A percentile compares a stretch with the other conserved stretches of the same genome.
phyloP scores from a whole-genome alignment of 495 filamentous ascomycete genomes.

The Hypoxylon cercidicola region DNA sequence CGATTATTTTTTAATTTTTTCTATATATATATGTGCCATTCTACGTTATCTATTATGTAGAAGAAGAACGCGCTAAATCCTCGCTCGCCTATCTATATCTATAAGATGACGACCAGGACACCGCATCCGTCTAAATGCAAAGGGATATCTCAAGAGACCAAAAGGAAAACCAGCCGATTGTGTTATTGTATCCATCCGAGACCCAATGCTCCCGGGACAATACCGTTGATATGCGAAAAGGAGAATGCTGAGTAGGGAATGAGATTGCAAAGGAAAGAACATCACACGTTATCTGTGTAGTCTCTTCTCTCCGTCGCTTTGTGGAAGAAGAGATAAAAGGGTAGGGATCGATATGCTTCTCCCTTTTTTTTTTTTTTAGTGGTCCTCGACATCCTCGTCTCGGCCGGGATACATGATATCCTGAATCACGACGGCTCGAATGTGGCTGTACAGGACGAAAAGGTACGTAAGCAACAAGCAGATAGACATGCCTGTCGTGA shows the following conservation, averaged over 20 bases:
- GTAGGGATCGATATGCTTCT: constrained; percentile 7
- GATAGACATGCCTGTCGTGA: constrained; percentile 64
- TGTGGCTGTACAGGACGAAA: constrained; percentile 64
- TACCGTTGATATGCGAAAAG: constrained; percentile 26
- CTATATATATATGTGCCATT: constrained; percentile 14
- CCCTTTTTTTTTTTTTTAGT: constrained; percentile 15
- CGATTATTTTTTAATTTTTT: constrained; percentile 38
- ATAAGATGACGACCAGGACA: constrained; percentile 21
- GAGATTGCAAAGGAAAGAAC: constrained; percentile 28
- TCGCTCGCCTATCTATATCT: constrained; percentile 19
- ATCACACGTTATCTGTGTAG: constrained; percentile 37
- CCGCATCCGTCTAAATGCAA: constrained; percentile 32
- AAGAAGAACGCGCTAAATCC: constrained; percentile 8
- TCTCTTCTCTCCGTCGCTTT: constrained; percentile 12
- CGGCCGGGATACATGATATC: constrained; percentile 74
- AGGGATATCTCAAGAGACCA: constrained; percentile 39
- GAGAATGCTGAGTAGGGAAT: constrained; percentile 21
- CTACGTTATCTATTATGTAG: constrained; percentile 34
- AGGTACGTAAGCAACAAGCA: constrained; percentile 65
- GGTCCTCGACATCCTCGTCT: constrained; percentile 65
- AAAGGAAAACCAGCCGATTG: constrained; percentile 43
- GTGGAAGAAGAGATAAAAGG: constrained; percentile 3
- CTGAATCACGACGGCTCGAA: constrained; percentile 63
- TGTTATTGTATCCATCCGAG: constrained; percentile 30
- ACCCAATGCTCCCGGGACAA: constrained; percentile 23